Percentiles rank a stretch among this genome's conserved stretches.
Evolutionary conservation across 768 basidiomycete species (phyloP).

Genomic region (Hebeloma cylindrosporum): DNA sequence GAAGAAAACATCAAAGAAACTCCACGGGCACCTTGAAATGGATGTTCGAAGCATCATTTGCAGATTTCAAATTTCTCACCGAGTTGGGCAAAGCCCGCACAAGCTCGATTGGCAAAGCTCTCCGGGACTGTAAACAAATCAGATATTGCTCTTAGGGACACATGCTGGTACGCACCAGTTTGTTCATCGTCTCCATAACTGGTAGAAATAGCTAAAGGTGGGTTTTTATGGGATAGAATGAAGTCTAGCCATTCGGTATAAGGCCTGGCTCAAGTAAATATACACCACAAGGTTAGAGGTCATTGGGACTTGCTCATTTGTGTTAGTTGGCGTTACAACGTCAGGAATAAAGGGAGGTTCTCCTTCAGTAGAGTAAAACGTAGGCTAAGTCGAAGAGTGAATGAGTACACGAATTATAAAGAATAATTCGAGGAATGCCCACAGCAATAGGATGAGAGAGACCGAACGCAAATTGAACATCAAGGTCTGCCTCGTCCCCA

Average conservation of each 20-base stretch:
- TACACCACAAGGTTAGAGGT: not conserved
- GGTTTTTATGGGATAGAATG: constrained; percentile 39
- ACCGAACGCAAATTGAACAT: constrained; percentile 63
- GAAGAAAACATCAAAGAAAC: constrained; percentile 61
- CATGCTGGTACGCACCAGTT: constrained; percentile 40
- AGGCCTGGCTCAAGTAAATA: constrained; percentile 18
- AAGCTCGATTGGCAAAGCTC: constrained; percentile 53
- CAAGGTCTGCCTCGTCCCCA: constrained; percentile 64
- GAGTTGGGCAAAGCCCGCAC: constrained; percentile 58
- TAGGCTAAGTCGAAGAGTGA: constrained; percentile 27
- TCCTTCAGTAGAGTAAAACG: constrained; percentile 65
- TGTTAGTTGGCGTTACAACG: constrained; percentile 31
- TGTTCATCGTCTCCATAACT: constrained; percentile 72
- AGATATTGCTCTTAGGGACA: not conserved
- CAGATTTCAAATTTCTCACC: constrained; percentile 32
- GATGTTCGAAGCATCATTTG: not conserved
- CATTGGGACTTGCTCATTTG: constrained; percentile 34
- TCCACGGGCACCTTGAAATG: constrained; percentile 53
- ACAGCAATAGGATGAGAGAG: constrained; percentile 58
- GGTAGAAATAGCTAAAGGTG: constrained; percentile 62
- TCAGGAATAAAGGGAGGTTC: constrained; percentile 58
- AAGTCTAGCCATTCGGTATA: constrained; percentile 58
- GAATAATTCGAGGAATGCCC: constrained; percentile 1
- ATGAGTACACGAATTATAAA: not conserved
- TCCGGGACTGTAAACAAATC: constrained; percentile 44